These are phyloP conservation scores for Fraxinus quadrangulata DNA, from an alignment of 257 asterid species.

Conservation along the genomic window DNA sequence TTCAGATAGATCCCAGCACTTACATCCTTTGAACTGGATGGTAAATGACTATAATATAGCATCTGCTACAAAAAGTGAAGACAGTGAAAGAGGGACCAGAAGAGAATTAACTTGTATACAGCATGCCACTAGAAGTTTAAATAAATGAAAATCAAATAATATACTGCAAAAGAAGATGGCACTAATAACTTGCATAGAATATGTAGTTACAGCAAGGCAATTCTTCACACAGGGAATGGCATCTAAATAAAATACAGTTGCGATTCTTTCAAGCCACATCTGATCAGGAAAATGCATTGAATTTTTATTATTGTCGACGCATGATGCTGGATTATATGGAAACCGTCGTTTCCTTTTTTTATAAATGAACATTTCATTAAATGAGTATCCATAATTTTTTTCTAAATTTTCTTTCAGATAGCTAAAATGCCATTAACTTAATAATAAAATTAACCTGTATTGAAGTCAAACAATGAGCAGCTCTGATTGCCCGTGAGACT, in stretches of 20 bases:
- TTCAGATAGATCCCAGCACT: background rate
- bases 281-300: background rate
- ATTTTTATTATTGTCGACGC: too few species aligned
- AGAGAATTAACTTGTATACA: too few species aligned
- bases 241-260: background rate
- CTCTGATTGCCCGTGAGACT: conserved; percentile 90
- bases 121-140: background rate
- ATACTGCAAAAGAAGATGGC: background rate
- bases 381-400: background rate
- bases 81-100: background rate
- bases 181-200: background rate
- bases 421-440: conserved; percentile 15
- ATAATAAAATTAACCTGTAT: conserved; percentile 73
- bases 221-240: background rate
- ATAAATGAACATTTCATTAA: background rate
- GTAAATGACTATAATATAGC: background rate
- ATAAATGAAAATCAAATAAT: background rate
- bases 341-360: background rate
- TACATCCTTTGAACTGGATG: background rate
- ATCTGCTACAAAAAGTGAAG: background rate
- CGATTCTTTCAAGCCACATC: background rate
- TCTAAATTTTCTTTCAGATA: background rate
- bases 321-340: background rate
- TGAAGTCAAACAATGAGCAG: conserved; percentile 98
- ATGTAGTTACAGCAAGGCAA: background rate